Evolutionary conservation across 371 early-diverging fungal genomes (phyloP).

Genomic region (Apophysomyces elegans): DNA sequence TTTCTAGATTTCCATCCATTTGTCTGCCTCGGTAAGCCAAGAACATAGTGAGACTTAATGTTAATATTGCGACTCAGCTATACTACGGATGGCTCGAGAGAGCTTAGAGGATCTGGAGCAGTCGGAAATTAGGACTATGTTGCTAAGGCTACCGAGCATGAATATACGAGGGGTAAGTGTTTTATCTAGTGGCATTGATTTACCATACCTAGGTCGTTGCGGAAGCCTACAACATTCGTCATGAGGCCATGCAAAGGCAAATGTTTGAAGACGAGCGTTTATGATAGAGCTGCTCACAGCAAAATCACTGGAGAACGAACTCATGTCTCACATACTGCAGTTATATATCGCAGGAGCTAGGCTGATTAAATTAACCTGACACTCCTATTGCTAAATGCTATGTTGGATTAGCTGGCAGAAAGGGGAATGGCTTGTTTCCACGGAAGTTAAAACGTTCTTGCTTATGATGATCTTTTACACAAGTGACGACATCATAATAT

Average conservation of each 20-base stretch:
- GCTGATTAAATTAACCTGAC: no score
- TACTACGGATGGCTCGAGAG: constrained; percentile 64
- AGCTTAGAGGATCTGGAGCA: constrained; percentile 84
- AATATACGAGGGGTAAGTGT: constrained; percentile 63
- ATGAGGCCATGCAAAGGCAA: constrained; percentile 66
- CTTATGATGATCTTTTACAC: no score
- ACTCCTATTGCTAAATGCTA: no score
- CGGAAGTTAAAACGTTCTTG: no score
- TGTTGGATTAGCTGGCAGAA: no score
- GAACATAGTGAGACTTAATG: not conserved
- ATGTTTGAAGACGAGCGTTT: constrained; percentile 33
- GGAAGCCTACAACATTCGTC: constrained; percentile 66
- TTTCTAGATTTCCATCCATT: constrained; percentile 73
- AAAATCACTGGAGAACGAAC: no score
- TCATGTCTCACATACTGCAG: no score
- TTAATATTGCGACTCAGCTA: constrained; percentile 36
- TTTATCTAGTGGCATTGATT: not conserved
- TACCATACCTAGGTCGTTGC: constrained; percentile 49
- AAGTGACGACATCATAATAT: no score
- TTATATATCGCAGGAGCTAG: no score
- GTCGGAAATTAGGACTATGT: constrained; percentile 79
- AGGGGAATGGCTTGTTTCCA: no score
- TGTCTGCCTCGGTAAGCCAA: constrained; percentile 59
- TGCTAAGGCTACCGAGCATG: constrained; percentile 73
- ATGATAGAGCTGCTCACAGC: no score